Evolutionary conservation across 2,329 filamentous ascomycete genomes (phyloP).

Genomic region (Fusarium decemcellulare): DNA sequence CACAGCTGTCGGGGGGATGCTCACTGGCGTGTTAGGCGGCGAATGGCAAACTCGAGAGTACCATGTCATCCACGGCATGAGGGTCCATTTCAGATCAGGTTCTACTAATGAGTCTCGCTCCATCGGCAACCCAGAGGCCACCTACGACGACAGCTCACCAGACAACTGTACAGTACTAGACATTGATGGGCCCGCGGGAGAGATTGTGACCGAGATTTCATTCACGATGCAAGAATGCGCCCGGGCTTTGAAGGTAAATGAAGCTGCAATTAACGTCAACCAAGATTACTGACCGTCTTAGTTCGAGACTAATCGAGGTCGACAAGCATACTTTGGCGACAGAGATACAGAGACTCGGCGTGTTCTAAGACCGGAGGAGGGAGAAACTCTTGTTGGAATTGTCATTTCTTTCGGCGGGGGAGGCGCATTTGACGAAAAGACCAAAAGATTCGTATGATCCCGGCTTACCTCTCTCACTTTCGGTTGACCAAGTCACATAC

Average conservation of each 20-base stretch:
- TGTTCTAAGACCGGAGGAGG: not conserved
- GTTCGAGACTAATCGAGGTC: not conserved
- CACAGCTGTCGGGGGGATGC: not conserved
- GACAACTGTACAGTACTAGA: not conserved
- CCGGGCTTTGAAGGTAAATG: not conserved
- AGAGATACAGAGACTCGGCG: not conserved
- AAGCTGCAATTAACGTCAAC: not conserved
- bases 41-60: not conserved
- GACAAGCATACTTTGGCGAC: not conserved
- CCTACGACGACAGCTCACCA: not conserved
- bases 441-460: not conserved
- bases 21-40: not conserved
- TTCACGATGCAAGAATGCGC: not conserved
- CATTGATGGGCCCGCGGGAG: not conserved
- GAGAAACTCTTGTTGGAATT: not conserved
- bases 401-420: not conserved
- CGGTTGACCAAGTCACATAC: not conserved
- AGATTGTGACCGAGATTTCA: not conserved
- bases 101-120: not conserved
- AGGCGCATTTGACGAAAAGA: not conserved
- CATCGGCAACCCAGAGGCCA: not conserved
- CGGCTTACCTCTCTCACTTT: not conserved
- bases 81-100: not conserved
- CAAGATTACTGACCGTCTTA: not conserved
- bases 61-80: not conserved